Evolutionary conservation across 441 rosid genomes (phyloP), one percentile per base, ranked within the genome.

Genomic region (Kokia cookei): DNA sequence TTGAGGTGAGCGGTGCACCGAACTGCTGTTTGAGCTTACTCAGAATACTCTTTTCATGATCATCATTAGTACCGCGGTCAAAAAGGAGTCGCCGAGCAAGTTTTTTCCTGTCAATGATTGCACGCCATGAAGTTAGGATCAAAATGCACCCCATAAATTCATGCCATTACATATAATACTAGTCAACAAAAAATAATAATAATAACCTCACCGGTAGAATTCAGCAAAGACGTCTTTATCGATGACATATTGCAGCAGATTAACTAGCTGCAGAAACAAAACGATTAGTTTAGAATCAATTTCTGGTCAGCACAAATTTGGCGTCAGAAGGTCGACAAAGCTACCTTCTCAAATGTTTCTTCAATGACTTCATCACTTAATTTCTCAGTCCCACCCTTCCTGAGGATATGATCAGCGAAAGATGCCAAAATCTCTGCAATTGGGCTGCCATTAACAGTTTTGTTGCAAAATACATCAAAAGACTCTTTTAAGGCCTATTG

Each of bases 191-290:
- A 12, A 19, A 63, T 2, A n/a, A 27, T 2, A n/a, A 27, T 2
- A 4, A 26, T 8, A 71, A 58, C 57, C n/a, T 74, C 71, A 93
- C 99, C 97, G 78, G 75, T 91, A 94, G 77, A 94, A 96, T 81
- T 96, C 99, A 0, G 93, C 98, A 78, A 90, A 94, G 67, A 92
- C 91, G 73, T 96, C 98, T 79, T 92, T 96, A 70, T 96, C 98
- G 66, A 93, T 85, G 54, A 89, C 87, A 71, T 90, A 94, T 5
- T 90, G 90, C 80, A 91, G 93, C 78, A 88, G 77, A 82, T 83
- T 87, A 51, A 89, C 94, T 3, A 90, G 93, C 98, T 93, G 84
- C 58, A 84, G 26, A 63, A 78, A 47, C 68, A 37, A 74, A 81
- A 58, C 65, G 66, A 32, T 27, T 9, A 10, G 19, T 24, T 62